Percentiles rank a stretch among this genome's conserved stretches.
Evolutionary conservation across 1,284 basidiomycete genomes (phyloP).

Genomic region (Anthracocystis walkeri): DNA sequence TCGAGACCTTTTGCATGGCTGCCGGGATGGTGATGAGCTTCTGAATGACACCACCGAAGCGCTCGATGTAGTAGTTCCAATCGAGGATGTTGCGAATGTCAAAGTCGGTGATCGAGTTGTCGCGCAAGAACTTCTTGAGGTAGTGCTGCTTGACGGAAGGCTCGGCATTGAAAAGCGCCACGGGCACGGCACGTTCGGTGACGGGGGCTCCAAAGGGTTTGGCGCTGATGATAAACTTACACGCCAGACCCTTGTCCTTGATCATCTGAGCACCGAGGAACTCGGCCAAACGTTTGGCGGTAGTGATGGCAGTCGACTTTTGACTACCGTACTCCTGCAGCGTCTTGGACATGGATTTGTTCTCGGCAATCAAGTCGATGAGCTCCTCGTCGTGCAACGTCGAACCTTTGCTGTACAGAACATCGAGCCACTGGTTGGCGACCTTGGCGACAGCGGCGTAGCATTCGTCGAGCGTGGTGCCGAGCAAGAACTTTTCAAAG

Average conservation of each 20-base stretch:
- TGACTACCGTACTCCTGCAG: constrained; percentile 94
- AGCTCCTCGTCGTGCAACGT: constrained; percentile 90
- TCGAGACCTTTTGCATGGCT: constrained; percentile 95
- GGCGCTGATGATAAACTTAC: constrained; percentile 98
- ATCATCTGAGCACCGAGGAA: constrained; percentile 99
- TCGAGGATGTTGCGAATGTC: constrained; percentile 95
- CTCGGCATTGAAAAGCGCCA: constrained; percentile 99
- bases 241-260: constrained; percentile 98
- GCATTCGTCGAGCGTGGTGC: constrained; percentile 91
- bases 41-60: constrained; percentile 96
- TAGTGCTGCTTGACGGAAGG: constrained; percentile 88
- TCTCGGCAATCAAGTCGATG: constrained; percentile 97
- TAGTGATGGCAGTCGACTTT: constrained; percentile 98
- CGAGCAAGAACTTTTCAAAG: constrained; percentile 96
- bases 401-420: constrained; percentile 87
- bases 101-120: constrained; percentile 87
- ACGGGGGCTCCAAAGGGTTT: constrained; percentile 94
- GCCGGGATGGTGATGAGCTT: constrained; percentile 99
- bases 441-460: constrained; percentile 93
- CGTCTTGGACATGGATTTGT: constrained; percentile 97
- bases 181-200: constrained; percentile 94
- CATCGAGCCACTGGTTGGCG: constrained; percentile 97
- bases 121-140: constrained; percentile 95
- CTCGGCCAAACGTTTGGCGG: constrained; percentile 92
- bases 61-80: constrained; percentile 98